phyloP scores from a whole-genome alignment of 1,284 basidiomycete species.

The Tranzscheliella williamsii region DNA sequence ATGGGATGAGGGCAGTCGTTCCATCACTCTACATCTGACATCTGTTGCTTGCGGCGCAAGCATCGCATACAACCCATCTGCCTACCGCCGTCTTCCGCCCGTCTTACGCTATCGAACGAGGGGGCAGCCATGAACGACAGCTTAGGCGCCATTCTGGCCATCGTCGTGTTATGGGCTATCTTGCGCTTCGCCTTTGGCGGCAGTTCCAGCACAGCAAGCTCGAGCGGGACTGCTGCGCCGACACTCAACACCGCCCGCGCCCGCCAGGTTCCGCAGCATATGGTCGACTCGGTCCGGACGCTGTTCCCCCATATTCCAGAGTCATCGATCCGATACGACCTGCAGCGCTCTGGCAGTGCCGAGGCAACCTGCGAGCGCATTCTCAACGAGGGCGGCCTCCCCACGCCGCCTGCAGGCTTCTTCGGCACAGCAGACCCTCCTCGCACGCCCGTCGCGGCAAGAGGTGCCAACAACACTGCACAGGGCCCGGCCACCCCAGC shows the following conservation, averaged over 20 bases:
- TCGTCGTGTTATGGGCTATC: conserved; percentile 51
- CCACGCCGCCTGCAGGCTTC: conserved; percentile 39
- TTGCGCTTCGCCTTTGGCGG: conserved; percentile 49
- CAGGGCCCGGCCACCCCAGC: neutral
- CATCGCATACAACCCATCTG: too few relatives aligned
- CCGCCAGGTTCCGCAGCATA: conserved; percentile 35
- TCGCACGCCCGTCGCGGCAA: neutral
- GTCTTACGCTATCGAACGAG: too few relatives aligned
- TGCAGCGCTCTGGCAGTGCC: conserved; percentile 41
- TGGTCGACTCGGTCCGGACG: conserved; percentile 48
- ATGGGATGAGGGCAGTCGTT: too few relatives aligned
- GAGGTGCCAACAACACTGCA: neutral
- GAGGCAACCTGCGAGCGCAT: conserved; percentile 54
- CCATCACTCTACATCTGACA: too few relatives aligned
- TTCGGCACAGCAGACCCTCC: conserved; percentile 15
- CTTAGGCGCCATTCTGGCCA: conserved; percentile 52
- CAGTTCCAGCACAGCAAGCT: conserved; percentile 7
- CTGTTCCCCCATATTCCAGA: conserved; percentile 56
- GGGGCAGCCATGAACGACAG: conserved; percentile 59
- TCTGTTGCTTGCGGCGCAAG: too few relatives aligned
- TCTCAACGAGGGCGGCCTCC: conserved; percentile 50
- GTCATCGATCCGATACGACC: conserved; percentile 51
- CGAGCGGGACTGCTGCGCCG: conserved; percentile 5
- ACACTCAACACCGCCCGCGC: conserved; percentile 26
- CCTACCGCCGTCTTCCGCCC: too few relatives aligned